Evolutionary conservation across 129 eudicot species (phyloP), one percentile per base, ranked within the genome.

Genomic region (Escallonia herrerae): DNA sequence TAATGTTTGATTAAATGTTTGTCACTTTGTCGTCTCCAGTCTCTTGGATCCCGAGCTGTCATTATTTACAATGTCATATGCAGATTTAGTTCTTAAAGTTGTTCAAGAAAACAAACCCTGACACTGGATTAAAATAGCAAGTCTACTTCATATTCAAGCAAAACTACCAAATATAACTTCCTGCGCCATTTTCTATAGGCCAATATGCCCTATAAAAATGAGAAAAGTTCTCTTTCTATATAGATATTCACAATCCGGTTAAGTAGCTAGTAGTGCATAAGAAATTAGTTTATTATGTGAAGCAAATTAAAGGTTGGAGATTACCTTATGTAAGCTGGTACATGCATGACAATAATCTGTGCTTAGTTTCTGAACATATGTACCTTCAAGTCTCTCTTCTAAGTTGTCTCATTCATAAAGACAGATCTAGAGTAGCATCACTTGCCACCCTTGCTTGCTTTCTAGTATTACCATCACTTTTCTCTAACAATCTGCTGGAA

Each of bases 381-480:
- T 86, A 86, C 78, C 79, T 65, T 79, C 75, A 76, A 77, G 81
- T 84, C 94, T 87, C 95, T 85, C 90, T 87, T 70, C 61, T 68
- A 68, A 75, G 68, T 84, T 74, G 80, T 84, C 82, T 74, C 78
- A 68, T 87, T 84, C 95, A 91, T 84, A 91, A 79, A 74, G 88
- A 85, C 86, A 91, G 89, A 87, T 85, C 91, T 61, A 91, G 84
- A 70, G 77, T 72, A 72, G 79, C 59, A 44, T 61, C 43, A 55
- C 47, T 47, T 10, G 44, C 89, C 71, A 63, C 55, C 77, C 80
- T 74, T 76, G 81, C 79, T 67, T 74, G 74, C 66, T 81, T 80
- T 66, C 74, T 69, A 42, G 40, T 61, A 72, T 33, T 43, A 40
- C 50, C 40, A 50, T 58, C 72, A 51, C 41, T 61, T 58, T 74